Base-by-base conservation (phyloP, 345 rosid species). In the Camelina neglecta region DNA sequence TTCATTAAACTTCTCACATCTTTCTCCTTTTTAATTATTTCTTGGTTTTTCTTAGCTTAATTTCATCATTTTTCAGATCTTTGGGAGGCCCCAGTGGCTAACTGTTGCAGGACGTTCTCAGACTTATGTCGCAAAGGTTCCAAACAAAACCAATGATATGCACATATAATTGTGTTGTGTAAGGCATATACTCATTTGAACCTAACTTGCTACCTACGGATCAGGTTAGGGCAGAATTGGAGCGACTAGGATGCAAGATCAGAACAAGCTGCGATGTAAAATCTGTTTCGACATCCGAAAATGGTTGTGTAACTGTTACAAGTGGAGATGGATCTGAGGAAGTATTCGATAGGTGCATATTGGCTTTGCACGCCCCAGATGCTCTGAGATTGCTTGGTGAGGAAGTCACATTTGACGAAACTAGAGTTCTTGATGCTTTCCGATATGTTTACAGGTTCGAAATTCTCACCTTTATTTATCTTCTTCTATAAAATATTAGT, bases 1-100 rank as follows among this genome's bases (percentile, higher is more conserved):
- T 88, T 69, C 47, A 7, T 51, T 57, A 20, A 18, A 4, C 13
- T n/a, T 45, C 42, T 13, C 67, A 66, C 7, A 59, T 56, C 20
- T 38, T 42, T 60, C 59, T 39, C 24, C 2, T 29, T 29, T 13
- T 1, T 6, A 7, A 18, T 13, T 18, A 4, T 12, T 12, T 26
- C 26, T 71, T 0, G 6, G 48, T 72, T 8, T 15, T 58, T 29
- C 72, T 20, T 71, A 2, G 67, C 56, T 77, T 49, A 38, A 11
- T 50, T 59, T 76, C 8, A 5, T 48, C 31, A 4, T 12, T 60
- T 2, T 77, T 60, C 81, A 93, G 98, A 81, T 92, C 66, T 83
- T 89, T 77, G 96, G 97, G 42, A 87, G 92, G 26, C 98, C 97
- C 35, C 97, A 89, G 57, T 94, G 96, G 98, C 88, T 94, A 38